phyloP scores from a whole-genome alignment of 768 basidiomycete genomes.

The Dictyophora rubrovolvata region DNA sequence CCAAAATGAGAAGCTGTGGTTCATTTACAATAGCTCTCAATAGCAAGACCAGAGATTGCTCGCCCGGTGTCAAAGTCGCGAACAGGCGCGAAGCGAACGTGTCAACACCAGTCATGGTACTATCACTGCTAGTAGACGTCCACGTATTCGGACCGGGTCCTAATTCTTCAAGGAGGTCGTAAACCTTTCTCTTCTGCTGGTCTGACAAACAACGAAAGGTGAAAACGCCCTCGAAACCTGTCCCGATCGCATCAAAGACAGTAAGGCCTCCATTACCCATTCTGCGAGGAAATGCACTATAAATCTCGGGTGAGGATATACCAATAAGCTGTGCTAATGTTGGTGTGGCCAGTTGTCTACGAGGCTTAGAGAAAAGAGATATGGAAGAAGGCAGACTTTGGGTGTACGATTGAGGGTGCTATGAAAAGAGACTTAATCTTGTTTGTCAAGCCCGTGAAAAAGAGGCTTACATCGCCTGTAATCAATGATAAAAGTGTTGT shows the following conservation, averaged over 20 bases:
- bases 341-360: conserved; percentile 57
- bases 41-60: conserved; percentile 74
- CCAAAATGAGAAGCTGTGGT: conserved; percentile 70
- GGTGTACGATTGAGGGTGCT: conserved; percentile 86
- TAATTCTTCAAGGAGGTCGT: conserved; percentile 54
- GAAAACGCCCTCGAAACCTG: conserved; percentile 82
- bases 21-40: conserved; percentile 75
- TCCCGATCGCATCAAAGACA: conserved; percentile 73
- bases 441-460: background rate
- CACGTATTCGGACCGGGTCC: conserved; percentile 34
- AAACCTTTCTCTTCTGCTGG: conserved; percentile 35
- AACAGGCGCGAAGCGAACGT: conserved; percentile 47
- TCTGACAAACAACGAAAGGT: conserved; percentile 38
- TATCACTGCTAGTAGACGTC: conserved; percentile 1
- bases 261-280: conserved; percentile 35
- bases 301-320: conserved; percentile 80
- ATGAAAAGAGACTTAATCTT: background rate
- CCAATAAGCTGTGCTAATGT: conserved; percentile 60
- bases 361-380: conserved; percentile 50
- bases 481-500: conserved; percentile 85
- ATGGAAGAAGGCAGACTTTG: conserved; percentile 40
- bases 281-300: conserved; percentile 79
- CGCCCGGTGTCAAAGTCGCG: conserved; percentile 53
- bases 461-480: conserved; percentile 51
- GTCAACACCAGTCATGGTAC: conserved; percentile 14